These are phyloP conservation scores for Syzygium malaccense DNA, from an alignment of 441 rosid genomes.

Conservation along the genomic window DNA sequence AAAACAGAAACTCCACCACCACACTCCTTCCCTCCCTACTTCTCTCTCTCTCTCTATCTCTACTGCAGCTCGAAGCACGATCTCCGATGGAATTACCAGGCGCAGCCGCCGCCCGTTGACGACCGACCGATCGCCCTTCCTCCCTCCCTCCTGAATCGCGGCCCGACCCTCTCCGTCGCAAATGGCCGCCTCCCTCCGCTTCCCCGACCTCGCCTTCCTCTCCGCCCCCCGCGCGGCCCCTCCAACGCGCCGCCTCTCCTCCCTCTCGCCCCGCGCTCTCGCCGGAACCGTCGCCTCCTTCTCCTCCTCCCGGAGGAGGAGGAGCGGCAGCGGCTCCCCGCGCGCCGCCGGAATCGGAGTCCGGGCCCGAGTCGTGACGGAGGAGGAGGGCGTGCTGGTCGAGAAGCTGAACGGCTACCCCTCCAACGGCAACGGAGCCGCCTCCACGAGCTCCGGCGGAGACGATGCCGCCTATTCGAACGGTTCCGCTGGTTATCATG, in stretches of 20 bases:
- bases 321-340: neutral
- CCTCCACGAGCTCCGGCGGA: neutral
- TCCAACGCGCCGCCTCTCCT: conserved; percentile 19
- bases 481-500: conserved; percentile 7
- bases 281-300: conserved; percentile 1
- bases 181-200: conserved; percentile 24
- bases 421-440: conserved; percentile 34
- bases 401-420: conserved; percentile 29
- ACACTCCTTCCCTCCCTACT: neutral
- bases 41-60: conserved; percentile 11
- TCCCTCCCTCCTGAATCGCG: neutral
- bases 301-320: neutral
- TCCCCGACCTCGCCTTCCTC: conserved; percentile 36
- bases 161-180: neutral
- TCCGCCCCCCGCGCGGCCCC: conserved; percentile 14
- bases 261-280: conserved; percentile 18
- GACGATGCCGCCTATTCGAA: neutral
- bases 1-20: neutral
- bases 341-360: conserved; percentile 15
- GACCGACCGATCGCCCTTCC: neutral
- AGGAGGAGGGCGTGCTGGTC: conserved; percentile 37
- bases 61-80: neutral
- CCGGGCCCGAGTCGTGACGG: conserved; percentile 30
- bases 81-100: conserved; percentile 11
- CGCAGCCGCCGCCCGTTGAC: neutral